Percentiles rank a stretch among this genome's conserved stretches.
phyloP scores from a whole-genome alignment of 176 grass and related monocot genomes.

The Oryza longistaminata region DNA sequence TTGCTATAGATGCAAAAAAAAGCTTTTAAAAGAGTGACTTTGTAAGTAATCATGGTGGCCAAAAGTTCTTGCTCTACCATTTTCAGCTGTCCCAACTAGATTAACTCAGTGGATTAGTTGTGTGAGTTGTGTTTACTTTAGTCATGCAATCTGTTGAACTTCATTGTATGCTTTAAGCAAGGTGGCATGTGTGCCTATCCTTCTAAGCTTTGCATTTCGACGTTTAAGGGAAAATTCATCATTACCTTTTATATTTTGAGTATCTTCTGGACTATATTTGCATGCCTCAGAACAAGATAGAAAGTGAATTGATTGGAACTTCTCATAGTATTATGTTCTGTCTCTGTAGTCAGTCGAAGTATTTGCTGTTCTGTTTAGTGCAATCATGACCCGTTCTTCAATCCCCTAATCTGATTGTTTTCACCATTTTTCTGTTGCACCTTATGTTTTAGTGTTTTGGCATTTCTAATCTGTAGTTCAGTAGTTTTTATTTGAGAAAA shows the following conservation, averaged over 20 bases:
- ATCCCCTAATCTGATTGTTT: conserved; percentile 1
- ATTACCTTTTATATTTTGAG: background rate
- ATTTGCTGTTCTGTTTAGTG: background rate
- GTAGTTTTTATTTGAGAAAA: background rate
- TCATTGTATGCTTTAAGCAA: background rate
- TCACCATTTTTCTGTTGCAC: background rate
- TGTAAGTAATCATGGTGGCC: background rate
- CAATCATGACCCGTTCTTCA: background rate
- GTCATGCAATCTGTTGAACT: background rate
- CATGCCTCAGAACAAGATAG: background rate
- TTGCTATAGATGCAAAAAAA: background rate
- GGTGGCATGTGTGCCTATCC: background rate
- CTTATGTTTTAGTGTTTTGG: background rate
- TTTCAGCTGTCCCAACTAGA: background rate
- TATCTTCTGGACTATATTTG: background rate
- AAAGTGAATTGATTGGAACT: background rate
- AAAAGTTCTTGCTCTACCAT: conserved; percentile 9
- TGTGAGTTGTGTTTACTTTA: background rate
- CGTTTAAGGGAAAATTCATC: background rate
- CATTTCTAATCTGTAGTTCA: conserved; percentile 10
- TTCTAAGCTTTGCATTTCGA: conserved; percentile 13
- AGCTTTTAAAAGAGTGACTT: background rate
- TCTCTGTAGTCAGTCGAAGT: background rate
- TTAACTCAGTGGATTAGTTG: background rate
- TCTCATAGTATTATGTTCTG: background rate